Evolutionary conservation across 2,329 filamentous ascomycete species (phyloP).

Genomic region (Nemania sp.): DNA sequence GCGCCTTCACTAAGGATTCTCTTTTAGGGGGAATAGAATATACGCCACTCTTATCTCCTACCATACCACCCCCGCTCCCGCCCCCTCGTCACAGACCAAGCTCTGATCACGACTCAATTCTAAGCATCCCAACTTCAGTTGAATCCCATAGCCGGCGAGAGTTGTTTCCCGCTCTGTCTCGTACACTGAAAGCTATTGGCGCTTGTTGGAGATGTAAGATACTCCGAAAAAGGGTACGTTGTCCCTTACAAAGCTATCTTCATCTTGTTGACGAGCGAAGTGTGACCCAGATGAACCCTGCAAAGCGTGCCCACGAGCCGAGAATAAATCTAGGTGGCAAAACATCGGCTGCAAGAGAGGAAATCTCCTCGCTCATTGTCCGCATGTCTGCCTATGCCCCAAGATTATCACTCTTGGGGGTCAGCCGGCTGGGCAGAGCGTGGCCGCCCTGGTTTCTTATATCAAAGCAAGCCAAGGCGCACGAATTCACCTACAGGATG

Average conservation of each 20-base stretch:
- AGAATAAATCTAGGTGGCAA: constrained; percentile 16
- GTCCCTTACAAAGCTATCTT: not conserved
- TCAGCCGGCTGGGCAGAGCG: not conserved
- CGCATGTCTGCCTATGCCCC: constrained; percentile 9
- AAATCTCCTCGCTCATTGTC: constrained; percentile 12
- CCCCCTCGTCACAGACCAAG: not conserved
- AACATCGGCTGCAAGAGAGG: constrained; percentile 17
- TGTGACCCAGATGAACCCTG: constrained; percentile 15
- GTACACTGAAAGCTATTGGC: constrained; percentile 9
- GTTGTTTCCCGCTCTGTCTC: constrained; percentile 1
- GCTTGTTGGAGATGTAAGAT: constrained; percentile 21
- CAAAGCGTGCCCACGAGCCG: constrained; percentile 13
- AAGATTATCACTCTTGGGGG: not conserved
- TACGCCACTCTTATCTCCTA: not conserved
- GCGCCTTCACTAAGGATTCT: not conserved
- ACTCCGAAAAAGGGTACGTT: constrained; percentile 17
- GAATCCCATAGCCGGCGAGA: constrained; percentile 9
- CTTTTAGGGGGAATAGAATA: not conserved
- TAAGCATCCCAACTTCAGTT: not conserved
- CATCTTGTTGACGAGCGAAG: constrained; percentile 6
- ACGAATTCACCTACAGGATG: not conserved
- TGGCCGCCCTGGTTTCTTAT: not conserved
- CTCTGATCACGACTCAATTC: not conserved
- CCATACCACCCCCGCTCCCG: not conserved
- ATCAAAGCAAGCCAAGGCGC: not conserved